A percentile compares a stretch with the other conserved stretches of the same genome.
phyloP scores from a whole-genome alignment of 2,329 filamentous ascomycete genomes.

The Diaporthe vexans region DNA sequence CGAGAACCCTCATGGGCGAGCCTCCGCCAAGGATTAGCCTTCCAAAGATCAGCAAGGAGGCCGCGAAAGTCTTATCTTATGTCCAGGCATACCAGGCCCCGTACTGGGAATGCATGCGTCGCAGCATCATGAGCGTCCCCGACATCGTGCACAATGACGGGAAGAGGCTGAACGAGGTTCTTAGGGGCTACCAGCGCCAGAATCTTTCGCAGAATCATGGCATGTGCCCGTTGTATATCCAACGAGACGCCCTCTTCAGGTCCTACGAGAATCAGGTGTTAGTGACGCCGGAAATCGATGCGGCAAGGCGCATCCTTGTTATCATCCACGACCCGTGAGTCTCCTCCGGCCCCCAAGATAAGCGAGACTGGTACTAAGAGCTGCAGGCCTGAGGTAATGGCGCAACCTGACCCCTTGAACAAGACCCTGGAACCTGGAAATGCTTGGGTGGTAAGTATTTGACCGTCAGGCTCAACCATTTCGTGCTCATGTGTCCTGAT shows the following conservation, averaged over 20 bases:
- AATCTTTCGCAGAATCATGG: conserved; percentile 78
- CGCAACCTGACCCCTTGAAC: conserved; percentile 76
- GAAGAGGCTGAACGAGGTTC: conserved; percentile 81
- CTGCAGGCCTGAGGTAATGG: conserved; percentile 76
- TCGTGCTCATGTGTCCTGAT: conserved; percentile 11
- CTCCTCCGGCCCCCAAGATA: conserved; percentile 24
- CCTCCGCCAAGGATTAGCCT: conserved; percentile 77
- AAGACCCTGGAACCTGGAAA: conserved; percentile 86
- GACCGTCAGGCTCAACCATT: too few relatives aligned
- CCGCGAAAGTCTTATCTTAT: conserved; percentile 67
- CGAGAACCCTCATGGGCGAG: conserved; percentile 94
- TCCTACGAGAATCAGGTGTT: conserved; percentile 90
- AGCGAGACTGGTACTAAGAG: conserved; percentile 40
- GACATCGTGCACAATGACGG: conserved; percentile 67
- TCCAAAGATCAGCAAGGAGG: conserved; percentile 70
- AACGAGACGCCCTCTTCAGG: conserved; percentile 78
- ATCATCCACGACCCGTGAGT: conserved; percentile 92
- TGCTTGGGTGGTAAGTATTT: conserved; percentile 81
- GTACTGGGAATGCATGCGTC: conserved; percentile 92
- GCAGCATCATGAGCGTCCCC: conserved; percentile 70
- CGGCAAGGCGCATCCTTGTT: conserved; percentile 78
- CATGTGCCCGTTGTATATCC: conserved; percentile 86
- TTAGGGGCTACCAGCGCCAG: conserved; percentile 82
- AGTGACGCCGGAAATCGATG: conserved; percentile 79
- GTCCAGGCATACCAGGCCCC: conserved; percentile 73